Evolutionary conservation across 164 flowering plant species (phyloP).

Genomic region (Berberis vulgaris): DNA sequence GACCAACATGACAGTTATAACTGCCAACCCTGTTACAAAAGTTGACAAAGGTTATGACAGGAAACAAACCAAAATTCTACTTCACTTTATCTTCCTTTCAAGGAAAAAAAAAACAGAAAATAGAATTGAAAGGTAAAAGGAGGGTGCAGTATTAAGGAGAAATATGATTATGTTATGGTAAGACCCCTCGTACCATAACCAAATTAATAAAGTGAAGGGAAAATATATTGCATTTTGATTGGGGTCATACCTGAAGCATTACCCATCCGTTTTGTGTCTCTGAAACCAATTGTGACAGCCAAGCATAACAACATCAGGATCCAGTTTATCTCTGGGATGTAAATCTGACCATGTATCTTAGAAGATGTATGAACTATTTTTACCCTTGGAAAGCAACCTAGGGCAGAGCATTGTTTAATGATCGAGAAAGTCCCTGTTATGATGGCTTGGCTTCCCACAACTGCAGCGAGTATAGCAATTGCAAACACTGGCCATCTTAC

Average conservation of each 20-base stretch:
- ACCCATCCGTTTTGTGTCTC: constrained; percentile 75
- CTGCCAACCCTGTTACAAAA: constrained; percentile 68
- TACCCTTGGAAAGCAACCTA: constrained; percentile 84
- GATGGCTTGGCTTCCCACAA: constrained; percentile 91
- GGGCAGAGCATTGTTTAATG: constrained; percentile 81
- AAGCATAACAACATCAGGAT: constrained; percentile 68
- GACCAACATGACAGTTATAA: constrained; percentile 92
- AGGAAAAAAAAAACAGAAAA: too few relatives aligned
- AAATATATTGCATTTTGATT: background rate
- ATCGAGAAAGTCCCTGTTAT: constrained; percentile 97
- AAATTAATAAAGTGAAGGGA: background rate
- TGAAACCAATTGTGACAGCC: constrained; percentile 72
- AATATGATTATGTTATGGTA: too few relatives aligned
- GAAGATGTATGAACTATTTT: constrained; percentile 86
- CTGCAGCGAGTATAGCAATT: constrained; percentile 90
- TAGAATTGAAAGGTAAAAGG: too few relatives aligned
- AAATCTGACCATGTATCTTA: constrained; percentile 78
- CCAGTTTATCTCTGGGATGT: constrained; percentile 93
- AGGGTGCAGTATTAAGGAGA: too few relatives aligned
- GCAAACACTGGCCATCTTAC: constrained; percentile 79
- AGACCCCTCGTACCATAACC: too few relatives aligned
- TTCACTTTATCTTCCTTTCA: too few relatives aligned
- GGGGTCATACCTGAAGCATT: constrained; percentile 70
- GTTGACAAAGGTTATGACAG: background rate
- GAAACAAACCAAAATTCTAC: background rate